Evolutionary conservation across 306 rosid genomes (phyloP), one percentile per base, ranked within the genome.

Genomic region (Vicia sativa): DNA sequence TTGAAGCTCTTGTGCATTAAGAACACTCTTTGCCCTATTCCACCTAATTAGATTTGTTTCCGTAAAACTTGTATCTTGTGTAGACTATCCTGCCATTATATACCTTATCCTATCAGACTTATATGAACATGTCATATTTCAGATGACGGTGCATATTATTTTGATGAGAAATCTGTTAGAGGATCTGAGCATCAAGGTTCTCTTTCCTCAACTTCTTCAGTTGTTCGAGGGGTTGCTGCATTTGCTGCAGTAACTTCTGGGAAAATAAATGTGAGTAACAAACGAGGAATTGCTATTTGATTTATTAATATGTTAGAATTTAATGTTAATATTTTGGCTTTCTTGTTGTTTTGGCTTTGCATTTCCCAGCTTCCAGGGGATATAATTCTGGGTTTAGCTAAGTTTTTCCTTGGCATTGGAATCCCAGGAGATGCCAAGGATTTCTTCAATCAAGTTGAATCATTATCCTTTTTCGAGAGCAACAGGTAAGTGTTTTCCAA

Each of bases 341-440:
- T 83, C 44, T 31, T 31, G 35, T 31, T 31, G 35, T 31, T 31
- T 75, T 62, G 61, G 28, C 54, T 78, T 80, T 83, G 49, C 59
- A 49, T 79, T 73, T 71, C 81, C 64, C 90, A 95, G 99, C 82
- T 95, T 69, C 83, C 89, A 26, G 95, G 85, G 29, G 88, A 90
- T 67, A 84, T 67, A 83, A 79, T 95, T 62, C 81, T 91, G 82
- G 99, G 99, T 71, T 80, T 95, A 77, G 92, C 99, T 57, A 87
- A 85, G 61, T 95, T 95, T 84, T 87, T 95, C 75, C 88, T 95
- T 56, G 92, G 96, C 65, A 81, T 91, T 52, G 99, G 99, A 72
- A 71, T 91, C 82, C 99, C 97, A 29, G 97, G 99, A 61, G 88
- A 91, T 84, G 70, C 92, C 43, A 89, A 84, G 65, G 97, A 91